A percentile compares a stretch with the other conserved stretches of the same genome.
phyloP scores from a whole-genome alignment of 176 grass and related monocot genomes.

The Avena sativa region DNA sequence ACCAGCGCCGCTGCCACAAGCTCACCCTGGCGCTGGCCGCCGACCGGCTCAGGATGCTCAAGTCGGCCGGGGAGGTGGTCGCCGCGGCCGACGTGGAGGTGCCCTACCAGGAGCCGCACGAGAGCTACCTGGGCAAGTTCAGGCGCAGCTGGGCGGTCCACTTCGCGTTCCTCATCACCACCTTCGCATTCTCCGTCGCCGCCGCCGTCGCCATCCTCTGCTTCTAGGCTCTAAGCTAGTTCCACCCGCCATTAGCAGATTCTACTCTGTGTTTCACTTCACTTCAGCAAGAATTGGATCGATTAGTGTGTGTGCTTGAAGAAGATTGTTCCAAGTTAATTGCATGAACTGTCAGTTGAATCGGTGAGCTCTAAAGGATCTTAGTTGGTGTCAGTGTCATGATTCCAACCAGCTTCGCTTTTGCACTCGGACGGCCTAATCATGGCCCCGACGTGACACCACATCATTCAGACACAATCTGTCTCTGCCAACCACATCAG shows the following conservation, averaged over 20 bases:
- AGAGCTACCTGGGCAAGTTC: constrained; percentile 92
- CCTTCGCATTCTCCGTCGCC: constrained; percentile 84
- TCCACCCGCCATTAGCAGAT: background rate
- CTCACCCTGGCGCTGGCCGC: constrained; percentile 89
- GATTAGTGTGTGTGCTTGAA: background rate
- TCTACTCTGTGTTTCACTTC: background rate
- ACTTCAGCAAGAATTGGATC: background rate
- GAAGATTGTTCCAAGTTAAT: background rate
- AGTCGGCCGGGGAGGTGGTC: constrained; percentile 53
- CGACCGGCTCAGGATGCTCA: constrained; percentile 75
- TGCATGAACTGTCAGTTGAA: no score
- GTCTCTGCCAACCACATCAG: background rate
- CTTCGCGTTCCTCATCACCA: constrained; percentile 80
- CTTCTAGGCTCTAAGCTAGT: constrained; percentile 50
- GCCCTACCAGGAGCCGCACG: constrained; percentile 89
- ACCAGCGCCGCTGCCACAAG: constrained; percentile 97
- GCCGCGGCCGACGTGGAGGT: constrained; percentile 72
- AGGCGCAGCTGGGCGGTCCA: constrained; percentile 85
- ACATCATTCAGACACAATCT: background rate
- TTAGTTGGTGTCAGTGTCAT: background rate
- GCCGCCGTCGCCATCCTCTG: constrained; percentile 73
- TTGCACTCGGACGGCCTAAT: background rate
- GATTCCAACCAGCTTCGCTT: constrained; percentile 7
- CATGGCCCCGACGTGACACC: background rate
- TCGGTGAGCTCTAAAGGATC: background rate